phyloP scores from a whole-genome alignment of 139 green algal species.

The Chlamydomonas asymmetrica region DNA sequence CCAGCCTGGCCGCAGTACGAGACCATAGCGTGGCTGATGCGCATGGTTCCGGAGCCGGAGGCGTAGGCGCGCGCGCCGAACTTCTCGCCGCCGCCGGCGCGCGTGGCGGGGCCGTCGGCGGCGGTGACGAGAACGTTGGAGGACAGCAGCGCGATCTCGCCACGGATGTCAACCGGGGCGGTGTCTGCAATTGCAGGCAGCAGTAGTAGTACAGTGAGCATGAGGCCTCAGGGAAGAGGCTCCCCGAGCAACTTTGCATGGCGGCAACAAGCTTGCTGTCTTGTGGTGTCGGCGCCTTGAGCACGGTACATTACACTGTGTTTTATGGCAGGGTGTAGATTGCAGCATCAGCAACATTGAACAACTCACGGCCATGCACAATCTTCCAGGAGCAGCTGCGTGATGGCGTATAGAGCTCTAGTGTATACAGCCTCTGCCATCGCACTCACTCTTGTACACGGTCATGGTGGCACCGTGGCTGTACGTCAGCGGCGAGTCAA shows the following conservation, averaged over 20 bases:
- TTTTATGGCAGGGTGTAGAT: too few relatives aligned
- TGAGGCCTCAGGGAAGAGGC: too few relatives aligned
- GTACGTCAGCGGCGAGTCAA: conserved; percentile 23
- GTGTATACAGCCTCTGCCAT: too few relatives aligned
- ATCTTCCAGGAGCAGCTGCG: too few relatives aligned
- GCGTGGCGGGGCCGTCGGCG: background rate
- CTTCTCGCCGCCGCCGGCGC: conserved; percentile 2
- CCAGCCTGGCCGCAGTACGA: conserved; percentile 19
- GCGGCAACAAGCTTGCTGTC: too few relatives aligned
- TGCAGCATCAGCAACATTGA: too few relatives aligned
- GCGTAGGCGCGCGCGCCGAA: conserved; percentile 6
- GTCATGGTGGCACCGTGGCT: conserved; percentile 20
- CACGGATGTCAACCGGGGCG: background rate
- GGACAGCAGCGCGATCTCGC: conserved; percentile 16
- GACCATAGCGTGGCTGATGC: background rate
- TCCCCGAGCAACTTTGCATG: too few relatives aligned
- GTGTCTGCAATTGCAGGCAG: background rate
- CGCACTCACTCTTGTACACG: conserved; percentile 18
- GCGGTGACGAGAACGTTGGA: conserved; percentile 39
- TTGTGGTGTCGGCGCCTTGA: too few relatives aligned
- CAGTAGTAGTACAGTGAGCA: too few relatives aligned
- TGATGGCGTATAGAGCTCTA: too few relatives aligned
- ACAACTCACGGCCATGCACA: too few relatives aligned
- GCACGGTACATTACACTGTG: too few relatives aligned
- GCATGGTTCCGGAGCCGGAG: background rate